phyloP scores from a whole-genome alignment of 495 filamentous ascomycete genomes.

The Neurospora cerealis region DNA sequence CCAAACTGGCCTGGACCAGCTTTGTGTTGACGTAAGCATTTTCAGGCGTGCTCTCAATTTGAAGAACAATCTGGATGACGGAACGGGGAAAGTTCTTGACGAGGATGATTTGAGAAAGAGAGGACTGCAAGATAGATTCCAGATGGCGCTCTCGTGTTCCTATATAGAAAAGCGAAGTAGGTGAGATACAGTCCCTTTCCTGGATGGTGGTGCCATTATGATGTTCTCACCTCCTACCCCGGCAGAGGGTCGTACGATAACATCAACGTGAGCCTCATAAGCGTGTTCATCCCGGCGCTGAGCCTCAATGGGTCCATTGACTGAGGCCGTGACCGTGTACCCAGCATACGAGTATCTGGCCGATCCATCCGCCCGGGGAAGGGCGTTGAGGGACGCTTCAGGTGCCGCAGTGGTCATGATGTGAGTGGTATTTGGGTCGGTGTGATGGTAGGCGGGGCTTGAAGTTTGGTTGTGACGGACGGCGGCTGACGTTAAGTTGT shows the following conservation, averaged over 20 bases:
- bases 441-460: neutral
- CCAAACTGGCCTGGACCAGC: constrained; percentile 38
- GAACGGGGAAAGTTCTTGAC: constrained; percentile 58
- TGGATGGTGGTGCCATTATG: constrained; percentile 21
- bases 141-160: constrained; percentile 62
- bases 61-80: constrained; percentile 57
- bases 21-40: constrained; percentile 45
- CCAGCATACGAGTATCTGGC: constrained; percentile 70
- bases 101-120: constrained; percentile 59
- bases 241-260: constrained; percentile 74
- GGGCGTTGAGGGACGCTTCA: constrained; percentile 42
- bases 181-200: constrained; percentile 17
- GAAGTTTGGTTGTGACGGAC: neutral
- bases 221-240: constrained; percentile 66
- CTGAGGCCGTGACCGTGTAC: constrained; percentile 71
- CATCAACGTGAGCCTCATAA: constrained; percentile 82
- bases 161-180: constrained; percentile 33
- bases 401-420: constrained; percentile 38
- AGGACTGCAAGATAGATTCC: constrained; percentile 57
- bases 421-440: neutral
- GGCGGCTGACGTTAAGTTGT: neutral
- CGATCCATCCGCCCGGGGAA: constrained; percentile 77
- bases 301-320: constrained; percentile 90
- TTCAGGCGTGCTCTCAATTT: constrained; percentile 47
- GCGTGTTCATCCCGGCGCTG: constrained; percentile 77